phyloP scores from a whole-genome alignment of 2,329 filamentous ascomycete species.

The Cercospora janseana region DNA sequence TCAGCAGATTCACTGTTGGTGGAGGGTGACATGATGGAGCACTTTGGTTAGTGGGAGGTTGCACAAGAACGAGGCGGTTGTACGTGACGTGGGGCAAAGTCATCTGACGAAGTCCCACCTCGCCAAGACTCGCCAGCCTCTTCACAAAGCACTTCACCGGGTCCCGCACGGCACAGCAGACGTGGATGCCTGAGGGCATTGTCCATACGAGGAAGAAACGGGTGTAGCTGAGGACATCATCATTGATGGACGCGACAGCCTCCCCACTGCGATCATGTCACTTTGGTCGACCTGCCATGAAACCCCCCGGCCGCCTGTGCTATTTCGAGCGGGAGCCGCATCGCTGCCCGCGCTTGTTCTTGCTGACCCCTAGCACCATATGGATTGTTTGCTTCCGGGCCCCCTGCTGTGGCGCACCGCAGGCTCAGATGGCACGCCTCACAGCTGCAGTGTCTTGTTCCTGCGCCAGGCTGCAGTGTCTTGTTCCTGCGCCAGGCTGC shows the following conservation, averaged over 20 bases:
- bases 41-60: neutral
- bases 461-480: too few species aligned
- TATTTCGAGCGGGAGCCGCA: conserved; percentile 5
- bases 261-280: conserved; percentile 4
- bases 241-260: neutral
- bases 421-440: too few species aligned
- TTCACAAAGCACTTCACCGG: neutral
- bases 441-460: too few species aligned
- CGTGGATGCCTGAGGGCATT: neutral
- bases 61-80: neutral
- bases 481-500: too few species aligned
- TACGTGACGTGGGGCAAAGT: too few species aligned
- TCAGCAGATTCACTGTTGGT: neutral
- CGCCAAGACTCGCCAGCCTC: neutral
- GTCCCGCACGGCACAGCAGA: neutral
- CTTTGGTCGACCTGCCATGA: neutral
- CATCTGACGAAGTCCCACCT: neutral
- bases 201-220: neutral
- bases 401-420: conserved; percentile 3
- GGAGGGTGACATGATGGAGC: conserved; percentile 23
- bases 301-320: conserved; percentile 7
- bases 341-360: neutral
- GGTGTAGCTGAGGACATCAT: neutral
- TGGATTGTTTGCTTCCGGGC: neutral
- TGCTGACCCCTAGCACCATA: conserved; percentile 1